phyloP scores from a whole-genome alignment of 2,329 filamentous ascomycete species.

The Nemania serpens region DNA sequence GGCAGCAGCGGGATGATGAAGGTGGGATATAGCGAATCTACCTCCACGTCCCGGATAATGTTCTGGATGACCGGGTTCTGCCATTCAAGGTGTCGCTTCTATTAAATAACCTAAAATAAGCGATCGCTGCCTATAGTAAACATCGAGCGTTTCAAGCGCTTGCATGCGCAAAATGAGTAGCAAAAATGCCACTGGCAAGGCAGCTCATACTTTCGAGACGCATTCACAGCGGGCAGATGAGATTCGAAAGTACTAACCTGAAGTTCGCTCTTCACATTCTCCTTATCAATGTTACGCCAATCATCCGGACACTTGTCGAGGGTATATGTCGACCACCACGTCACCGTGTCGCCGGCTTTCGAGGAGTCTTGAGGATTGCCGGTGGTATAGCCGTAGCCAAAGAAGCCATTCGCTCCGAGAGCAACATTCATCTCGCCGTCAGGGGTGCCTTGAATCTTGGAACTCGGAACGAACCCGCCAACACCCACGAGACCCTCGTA shows the following conservation, averaged over 20 bases:
- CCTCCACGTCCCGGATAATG: slow-evolving; percentile 22
- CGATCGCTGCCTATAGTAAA: too few relatives aligned
- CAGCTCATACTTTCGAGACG: neutral
- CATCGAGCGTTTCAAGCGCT: too few relatives aligned
- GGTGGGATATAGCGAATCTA: slow-evolving; percentile 22
- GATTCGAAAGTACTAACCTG: slow-evolving; percentile 10
- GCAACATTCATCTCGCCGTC: slow-evolving; percentile 26
- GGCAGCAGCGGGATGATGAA: slow-evolving; percentile 24
- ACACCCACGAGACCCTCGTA: slow-evolving; percentile 26
- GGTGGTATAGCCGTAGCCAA: slow-evolving; percentile 26
- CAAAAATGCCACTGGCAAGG: neutral
- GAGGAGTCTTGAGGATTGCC: slow-evolving; percentile 15
- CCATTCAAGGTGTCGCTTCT: slow-evolving; percentile 23
- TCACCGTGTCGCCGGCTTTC: slow-evolving; percentile 17
- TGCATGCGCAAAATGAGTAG: too few relatives aligned
- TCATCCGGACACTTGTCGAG: slow-evolving; percentile 22
- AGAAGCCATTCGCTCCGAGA: slow-evolving; percentile 25
- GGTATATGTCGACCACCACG: slow-evolving; percentile 25
- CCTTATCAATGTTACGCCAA: slow-evolving; percentile 26
- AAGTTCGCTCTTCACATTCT: slow-evolving; percentile 20
- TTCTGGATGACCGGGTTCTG: slow-evolving; percentile 17
- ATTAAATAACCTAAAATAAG: neutral
- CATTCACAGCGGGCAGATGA: neutral
- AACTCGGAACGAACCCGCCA: slow-evolving; percentile 23
- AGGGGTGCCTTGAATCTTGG: slow-evolving; percentile 18